phyloP scores from a whole-genome alignment of 768 basidiomycete species.

The Lyophyllum shimeji region DNA sequence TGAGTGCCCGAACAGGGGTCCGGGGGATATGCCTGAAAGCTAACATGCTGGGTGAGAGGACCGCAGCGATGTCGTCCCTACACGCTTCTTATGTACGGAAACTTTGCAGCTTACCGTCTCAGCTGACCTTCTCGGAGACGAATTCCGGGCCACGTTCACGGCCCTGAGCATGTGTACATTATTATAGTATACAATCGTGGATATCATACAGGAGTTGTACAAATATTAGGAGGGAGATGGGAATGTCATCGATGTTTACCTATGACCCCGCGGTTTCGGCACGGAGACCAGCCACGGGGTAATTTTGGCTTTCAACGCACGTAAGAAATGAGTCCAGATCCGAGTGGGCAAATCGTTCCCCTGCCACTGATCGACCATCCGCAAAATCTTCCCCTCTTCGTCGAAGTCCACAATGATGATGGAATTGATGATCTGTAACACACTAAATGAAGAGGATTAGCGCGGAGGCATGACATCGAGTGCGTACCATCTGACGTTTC shows the following conservation, averaged over 20 bases:
- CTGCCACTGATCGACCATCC: slow-evolving; percentile 59
- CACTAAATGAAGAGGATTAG: not conserved
- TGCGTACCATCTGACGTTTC: slow-evolving; percentile 50
- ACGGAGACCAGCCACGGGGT: slow-evolving; percentile 52
- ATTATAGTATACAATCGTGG: not conserved
- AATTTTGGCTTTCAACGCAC: slow-evolving; percentile 49
- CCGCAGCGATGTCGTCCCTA: not conserved
- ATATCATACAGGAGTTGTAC: slow-evolving; percentile 2
- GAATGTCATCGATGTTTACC: not conserved
- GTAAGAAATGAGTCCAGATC: slow-evolving; percentile 47
- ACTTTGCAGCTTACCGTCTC: not conserved
- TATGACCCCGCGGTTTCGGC: slow-evolving; percentile 34
- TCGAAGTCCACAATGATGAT: slow-evolving; percentile 65
- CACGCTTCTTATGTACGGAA: not conserved
- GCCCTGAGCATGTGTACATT: not conserved
- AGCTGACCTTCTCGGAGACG: not conserved
- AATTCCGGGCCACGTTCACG: not conserved
- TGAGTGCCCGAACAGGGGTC: no score
- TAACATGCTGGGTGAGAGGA: no score
- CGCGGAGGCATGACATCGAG: not conserved
- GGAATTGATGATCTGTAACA: slow-evolving; percentile 52
- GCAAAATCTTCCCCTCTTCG: slow-evolving; percentile 59
- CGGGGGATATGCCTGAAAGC: no score
- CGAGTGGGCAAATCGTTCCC: slow-evolving; percentile 52
- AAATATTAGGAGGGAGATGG: not conserved